Evolutionary conservation across 371 early-diverging fungal genomes (phyloP).

Genomic region (Phascolomyces articulosus): DNA sequence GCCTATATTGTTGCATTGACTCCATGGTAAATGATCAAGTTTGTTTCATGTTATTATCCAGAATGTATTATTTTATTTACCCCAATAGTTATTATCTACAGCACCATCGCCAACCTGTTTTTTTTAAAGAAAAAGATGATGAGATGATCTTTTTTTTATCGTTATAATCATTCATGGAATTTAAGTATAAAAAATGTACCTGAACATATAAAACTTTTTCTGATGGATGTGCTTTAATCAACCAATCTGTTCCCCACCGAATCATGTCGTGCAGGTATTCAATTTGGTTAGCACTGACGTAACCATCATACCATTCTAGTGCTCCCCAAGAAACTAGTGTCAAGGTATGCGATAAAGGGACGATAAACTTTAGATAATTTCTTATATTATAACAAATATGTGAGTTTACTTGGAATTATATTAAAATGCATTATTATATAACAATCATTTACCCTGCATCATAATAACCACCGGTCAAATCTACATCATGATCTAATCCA

Average conservation of each 20-base stretch:
- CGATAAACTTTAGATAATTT: constrained; percentile 60
- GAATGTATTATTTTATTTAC: constrained; percentile 13
- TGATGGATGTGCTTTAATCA: constrained; percentile 62
- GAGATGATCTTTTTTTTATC: too few species aligned
- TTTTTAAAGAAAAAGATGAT: neutral
- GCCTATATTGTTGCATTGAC: constrained; percentile 25
- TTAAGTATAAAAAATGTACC: too few species aligned
- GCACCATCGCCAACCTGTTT: constrained; percentile 39
- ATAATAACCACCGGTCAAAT: constrained; percentile 53
- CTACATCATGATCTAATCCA: constrained; percentile 44
- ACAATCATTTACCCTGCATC: constrained; percentile 32
- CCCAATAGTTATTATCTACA: constrained; percentile 50
- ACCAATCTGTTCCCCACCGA: constrained; percentile 69
- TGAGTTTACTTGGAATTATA: too few species aligned
- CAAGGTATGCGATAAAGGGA: constrained; percentile 53
- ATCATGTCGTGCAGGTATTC: constrained; percentile 46
- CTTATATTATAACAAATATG: too few species aligned
- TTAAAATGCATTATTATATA: neutral
- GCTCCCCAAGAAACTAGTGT: constrained; percentile 55
- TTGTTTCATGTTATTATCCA: neutral
- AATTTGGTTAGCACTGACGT: constrained; percentile 46
- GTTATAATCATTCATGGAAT: too few species aligned
- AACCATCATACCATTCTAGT: constrained; percentile 58
- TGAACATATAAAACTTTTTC: constrained; percentile 46
- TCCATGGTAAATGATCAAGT: too few species aligned